phyloP scores from a whole-genome alignment of 2,329 filamentous ascomycete species.

The Fusarium liriodendri region DNA sequence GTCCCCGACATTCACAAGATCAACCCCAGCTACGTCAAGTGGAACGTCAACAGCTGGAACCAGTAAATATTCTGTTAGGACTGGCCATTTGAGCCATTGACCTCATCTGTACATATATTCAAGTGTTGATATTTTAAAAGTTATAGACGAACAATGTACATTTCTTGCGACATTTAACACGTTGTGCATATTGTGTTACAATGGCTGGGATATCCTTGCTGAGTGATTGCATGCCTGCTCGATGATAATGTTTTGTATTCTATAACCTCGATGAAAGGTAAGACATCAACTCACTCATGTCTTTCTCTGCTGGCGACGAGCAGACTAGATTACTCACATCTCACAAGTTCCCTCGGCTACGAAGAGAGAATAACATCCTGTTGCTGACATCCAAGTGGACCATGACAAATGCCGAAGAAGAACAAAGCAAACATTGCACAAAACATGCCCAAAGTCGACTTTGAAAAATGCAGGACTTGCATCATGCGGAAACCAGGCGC shows the following conservation, averaged over 20 bases:
- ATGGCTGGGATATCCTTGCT: background rate
- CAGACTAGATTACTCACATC: background rate
- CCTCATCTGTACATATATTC: slow-evolving; percentile 26
- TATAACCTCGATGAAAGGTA: background rate
- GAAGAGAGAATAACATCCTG: background rate
- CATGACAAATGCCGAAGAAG: background rate
- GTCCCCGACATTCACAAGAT: slow-evolving; percentile 52
- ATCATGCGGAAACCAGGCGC: slow-evolving; percentile 8
- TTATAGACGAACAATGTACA: slow-evolving; percentile 18
- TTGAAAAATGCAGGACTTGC: slow-evolving; percentile 24
- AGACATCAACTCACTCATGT: background rate
- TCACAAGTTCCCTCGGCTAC: background rate
- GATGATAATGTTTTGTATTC: background rate
- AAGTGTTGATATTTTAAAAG: slow-evolving; percentile 27
- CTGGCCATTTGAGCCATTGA: background rate
- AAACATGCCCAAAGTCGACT: background rate
- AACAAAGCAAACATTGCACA: slow-evolving; percentile 13
- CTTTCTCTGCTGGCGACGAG: background rate
- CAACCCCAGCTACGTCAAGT: slow-evolving; percentile 42
- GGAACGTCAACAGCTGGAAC: slow-evolving; percentile 41
- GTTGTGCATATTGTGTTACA: background rate
- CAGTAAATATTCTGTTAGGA: slow-evolving; percentile 22
- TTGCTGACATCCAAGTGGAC: background rate
- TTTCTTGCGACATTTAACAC: background rate
- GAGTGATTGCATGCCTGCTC: background rate